A percentile compares a stretch with the other conserved stretches of the same genome.
Conservation (phyloP, 441 rosid species). For the Gossypium gossypioides region DNA sequence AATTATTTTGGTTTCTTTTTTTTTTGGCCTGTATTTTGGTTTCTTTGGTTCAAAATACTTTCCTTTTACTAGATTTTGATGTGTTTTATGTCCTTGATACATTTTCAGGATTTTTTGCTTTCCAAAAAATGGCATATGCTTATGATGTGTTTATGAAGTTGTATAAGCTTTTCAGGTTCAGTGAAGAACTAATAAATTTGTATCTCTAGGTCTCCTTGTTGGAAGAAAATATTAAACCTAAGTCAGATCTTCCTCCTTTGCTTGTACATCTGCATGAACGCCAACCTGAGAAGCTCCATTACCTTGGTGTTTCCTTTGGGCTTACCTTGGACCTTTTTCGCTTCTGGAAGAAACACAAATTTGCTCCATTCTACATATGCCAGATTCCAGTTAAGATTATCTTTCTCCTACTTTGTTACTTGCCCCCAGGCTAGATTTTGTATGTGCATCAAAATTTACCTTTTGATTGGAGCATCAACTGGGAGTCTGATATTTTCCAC, state of each 20-base stretch:
- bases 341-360: constrained; percentile 86
- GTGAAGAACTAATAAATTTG: constrained; percentile 7
- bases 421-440: neutral
- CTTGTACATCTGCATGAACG: constrained; percentile 76
- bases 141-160: neutral
- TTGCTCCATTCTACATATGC: constrained; percentile 84
- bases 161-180: neutral
- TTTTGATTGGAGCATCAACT: constrained; percentile 8
- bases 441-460: constrained; percentile 1
- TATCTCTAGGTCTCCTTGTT: constrained; percentile 65
- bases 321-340: constrained; percentile 91
- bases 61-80: neutral
- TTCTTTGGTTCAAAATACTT: neutral
- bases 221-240: constrained; percentile 78
- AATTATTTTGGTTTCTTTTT: neutral
- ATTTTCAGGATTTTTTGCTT: neutral
- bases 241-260: constrained; percentile 78
- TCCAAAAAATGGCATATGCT: neutral
- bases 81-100: neutral
- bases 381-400: constrained; percentile 71
- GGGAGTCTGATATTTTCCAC: constrained; percentile 14
- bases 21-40: neutral
- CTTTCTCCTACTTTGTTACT: neutral
- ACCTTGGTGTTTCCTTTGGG: constrained; percentile 93
- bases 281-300: constrained; percentile 80